These are phyloP conservation scores for Capronia coronata DNA, from an alignment of 2,329 filamentous ascomycete species.

Conservation along the genomic window DNA sequence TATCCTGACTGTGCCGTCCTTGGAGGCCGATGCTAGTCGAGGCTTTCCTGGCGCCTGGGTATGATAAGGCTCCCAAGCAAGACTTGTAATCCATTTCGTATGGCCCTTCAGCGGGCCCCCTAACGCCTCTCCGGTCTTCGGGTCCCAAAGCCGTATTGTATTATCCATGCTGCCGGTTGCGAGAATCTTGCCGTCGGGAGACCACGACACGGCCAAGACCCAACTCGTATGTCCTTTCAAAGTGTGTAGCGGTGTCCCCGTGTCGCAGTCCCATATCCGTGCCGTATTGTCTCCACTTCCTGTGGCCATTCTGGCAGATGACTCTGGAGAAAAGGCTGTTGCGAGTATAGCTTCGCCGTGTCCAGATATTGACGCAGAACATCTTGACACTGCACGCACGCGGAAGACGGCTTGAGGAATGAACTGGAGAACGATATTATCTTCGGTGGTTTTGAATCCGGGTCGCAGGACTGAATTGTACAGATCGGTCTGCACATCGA, in stretches of 20 bases:
- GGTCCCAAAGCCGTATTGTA: constrained; percentile 77
- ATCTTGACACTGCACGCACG: constrained; percentile 84
- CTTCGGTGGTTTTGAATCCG: constrained; percentile 52
- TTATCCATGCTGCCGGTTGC: constrained; percentile 93
- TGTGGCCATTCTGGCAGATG: constrained; percentile 71
- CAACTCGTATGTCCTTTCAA: constrained; percentile 82
- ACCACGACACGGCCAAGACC: constrained; percentile 84
- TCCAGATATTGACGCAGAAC: constrained; percentile 79
- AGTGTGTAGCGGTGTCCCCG: constrained; percentile 79
- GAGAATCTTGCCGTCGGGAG: constrained; percentile 71
- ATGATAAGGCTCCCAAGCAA: constrained; percentile 93
- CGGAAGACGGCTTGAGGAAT: constrained; percentile 87
- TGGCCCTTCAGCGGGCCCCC: constrained; percentile 75
- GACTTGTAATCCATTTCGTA: constrained; percentile 76
- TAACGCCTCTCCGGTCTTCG: constrained; percentile 67
- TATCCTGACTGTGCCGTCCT: constrained; percentile 79
- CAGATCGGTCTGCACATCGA: constrained; percentile 43
- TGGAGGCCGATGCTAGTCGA: constrained; percentile 77
- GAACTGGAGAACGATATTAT: constrained; percentile 56
- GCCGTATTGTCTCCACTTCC: constrained; percentile 89
- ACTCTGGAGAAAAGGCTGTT: constrained; percentile 75
- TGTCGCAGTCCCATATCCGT: constrained; percentile 90
- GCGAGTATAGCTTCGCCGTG: constrained; percentile 88
- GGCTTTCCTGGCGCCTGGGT: constrained; percentile 66
- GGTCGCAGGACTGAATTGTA: constrained; percentile 49